A percentile compares a stretch with the other conserved stretches of the same genome.
These are phyloP conservation scores for Xylaria curta DNA, from an alignment of 495 filamentous ascomycete genomes.

Conservation along the genomic window DNA sequence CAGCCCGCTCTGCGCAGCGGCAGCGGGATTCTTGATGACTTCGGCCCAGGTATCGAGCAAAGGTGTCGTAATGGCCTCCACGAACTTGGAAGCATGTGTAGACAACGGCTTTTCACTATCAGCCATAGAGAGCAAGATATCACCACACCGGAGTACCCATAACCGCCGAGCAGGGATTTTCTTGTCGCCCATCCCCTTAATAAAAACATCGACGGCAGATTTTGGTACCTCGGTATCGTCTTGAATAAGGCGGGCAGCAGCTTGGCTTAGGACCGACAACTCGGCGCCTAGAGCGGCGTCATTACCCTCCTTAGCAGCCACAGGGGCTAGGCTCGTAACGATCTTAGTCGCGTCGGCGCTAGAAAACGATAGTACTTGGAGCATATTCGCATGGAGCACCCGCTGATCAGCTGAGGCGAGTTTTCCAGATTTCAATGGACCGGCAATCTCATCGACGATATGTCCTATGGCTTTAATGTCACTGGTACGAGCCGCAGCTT, in stretches of 20 bases:
- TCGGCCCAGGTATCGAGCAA: conserved; percentile 79
- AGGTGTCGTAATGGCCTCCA: conserved; percentile 65
- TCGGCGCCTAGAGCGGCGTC: conserved; percentile 81
- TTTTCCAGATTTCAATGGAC: conserved; percentile 80
- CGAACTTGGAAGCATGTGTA: conserved; percentile 58
- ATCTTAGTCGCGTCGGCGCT: conserved; percentile 66
- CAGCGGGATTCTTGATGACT: conserved; percentile 73
- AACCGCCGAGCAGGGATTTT: conserved; percentile 75
- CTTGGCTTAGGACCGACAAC: conserved; percentile 67
- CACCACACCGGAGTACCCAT: conserved; percentile 78
- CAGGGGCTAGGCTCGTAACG: conserved; percentile 65
- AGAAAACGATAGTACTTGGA: conserved; percentile 66
- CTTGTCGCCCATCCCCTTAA: conserved; percentile 86
- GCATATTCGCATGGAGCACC: conserved; percentile 77
- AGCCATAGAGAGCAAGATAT: conserved; percentile 67
- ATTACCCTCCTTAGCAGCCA: conserved; percentile 82
- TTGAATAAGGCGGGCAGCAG: conserved; percentile 64
- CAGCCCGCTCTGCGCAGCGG: conserved; percentile 77
- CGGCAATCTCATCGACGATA: conserved; percentile 76
- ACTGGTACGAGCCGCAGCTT: conserved; percentile 64
- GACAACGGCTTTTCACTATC: conserved; percentile 52
- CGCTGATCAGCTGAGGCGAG: conserved; percentile 82
- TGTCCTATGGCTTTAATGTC: conserved; percentile 64
- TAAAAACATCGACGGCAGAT: conserved; percentile 69
- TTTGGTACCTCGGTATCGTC: conserved; percentile 65